Percentiles rank a stretch among this genome's conserved stretches.
These are phyloP conservation scores for Graphilbum fragrans DNA, from an alignment of 2,329 filamentous ascomycete genomes.

Conservation along the genomic window DNA sequence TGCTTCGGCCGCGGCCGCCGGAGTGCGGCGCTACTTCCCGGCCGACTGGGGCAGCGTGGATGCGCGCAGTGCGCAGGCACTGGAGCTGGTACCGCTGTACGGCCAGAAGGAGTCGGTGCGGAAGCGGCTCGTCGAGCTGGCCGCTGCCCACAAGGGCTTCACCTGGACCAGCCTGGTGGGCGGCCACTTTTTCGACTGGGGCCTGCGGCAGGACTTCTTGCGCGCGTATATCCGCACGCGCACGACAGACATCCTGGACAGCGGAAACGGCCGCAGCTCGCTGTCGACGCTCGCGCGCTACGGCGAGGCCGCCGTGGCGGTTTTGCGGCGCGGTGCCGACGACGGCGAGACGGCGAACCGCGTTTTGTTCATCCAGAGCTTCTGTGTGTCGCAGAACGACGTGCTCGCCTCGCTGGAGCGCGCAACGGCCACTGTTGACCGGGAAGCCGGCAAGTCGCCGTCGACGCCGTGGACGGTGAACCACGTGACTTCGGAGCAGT, in stretches of 20 bases:
- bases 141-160: constrained; percentile 14
- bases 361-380: constrained; percentile 26
- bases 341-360: constrained; percentile 16
- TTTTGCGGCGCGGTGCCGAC: constrained; percentile 15
- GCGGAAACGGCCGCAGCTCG: constrained; percentile 19
- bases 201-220: constrained; percentile 21
- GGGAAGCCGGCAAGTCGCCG: constrained; percentile 3
- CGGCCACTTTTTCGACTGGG: constrained; percentile 31
- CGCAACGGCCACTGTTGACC: constrained; percentile 11
- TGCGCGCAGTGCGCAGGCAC: constrained; percentile 18
- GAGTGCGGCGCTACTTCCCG: constrained; percentile 24
- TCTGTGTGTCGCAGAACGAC: constrained; percentile 24
- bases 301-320: constrained; percentile 19
- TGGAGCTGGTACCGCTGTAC: constrained; percentile 23
- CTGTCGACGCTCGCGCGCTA: constrained; percentile 22
- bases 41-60: constrained; percentile 29
- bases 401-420: constrained; percentile 20
- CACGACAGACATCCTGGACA: constrained; percentile 21
- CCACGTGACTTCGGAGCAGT: constrained; percentile 24
- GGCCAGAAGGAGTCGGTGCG: constrained; percentile 21
- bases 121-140: constrained; percentile 16
- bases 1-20: constrained; percentile 22
- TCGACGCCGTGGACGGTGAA: constrained; percentile 15
- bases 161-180: constrained; percentile 24
- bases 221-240: constrained; percentile 19